Evolutionary conservation across 164 flowering plant species (phyloP).

Genomic region (Brasenia schreberi): DNA sequence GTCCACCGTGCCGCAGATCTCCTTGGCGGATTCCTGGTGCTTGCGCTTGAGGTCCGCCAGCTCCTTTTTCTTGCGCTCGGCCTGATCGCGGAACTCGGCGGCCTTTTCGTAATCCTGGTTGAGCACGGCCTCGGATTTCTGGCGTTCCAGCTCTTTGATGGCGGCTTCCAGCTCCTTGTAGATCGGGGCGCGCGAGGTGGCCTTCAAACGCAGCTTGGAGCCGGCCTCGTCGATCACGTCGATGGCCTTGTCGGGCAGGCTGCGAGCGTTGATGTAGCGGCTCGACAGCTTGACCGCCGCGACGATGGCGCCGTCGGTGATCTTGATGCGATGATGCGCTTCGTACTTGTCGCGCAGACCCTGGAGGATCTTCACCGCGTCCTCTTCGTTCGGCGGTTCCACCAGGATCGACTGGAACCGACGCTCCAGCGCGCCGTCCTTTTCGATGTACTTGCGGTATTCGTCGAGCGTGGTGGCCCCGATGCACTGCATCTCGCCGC

Average conservation of each 20-base stretch:
- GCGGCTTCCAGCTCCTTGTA: slow-evolving; percentile 34
- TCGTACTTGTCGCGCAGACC: slow-evolving; percentile 71
- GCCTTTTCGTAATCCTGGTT: slow-evolving; percentile 71
- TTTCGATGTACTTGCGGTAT: slow-evolving; percentile 79
- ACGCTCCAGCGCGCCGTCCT: slow-evolving; percentile 82
- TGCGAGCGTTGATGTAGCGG: slow-evolving; percentile 31
- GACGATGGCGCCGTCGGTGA: slow-evolving; percentile 68
- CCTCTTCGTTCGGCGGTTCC: slow-evolving; percentile 67
- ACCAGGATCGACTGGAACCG: slow-evolving; percentile 65
- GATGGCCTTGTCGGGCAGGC: slow-evolving; percentile 85
- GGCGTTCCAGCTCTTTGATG: slow-evolving; percentile 65
- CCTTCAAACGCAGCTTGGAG: slow-evolving; percentile 64
- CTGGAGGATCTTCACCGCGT: slow-evolving; percentile 61
- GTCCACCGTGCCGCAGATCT: slow-evolving; percentile 22
- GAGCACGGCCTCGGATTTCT: slow-evolving; percentile 70
- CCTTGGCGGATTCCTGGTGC: slow-evolving; percentile 72
- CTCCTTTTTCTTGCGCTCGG: no score
- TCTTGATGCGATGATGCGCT: slow-evolving; percentile 76
- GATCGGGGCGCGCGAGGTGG: no score
- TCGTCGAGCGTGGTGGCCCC: slow-evolving; percentile 84
- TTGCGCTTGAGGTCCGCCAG: slow-evolving; percentile 75
- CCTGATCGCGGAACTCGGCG: slow-evolving; percentile 83
- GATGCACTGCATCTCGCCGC: slow-evolving; percentile 71
- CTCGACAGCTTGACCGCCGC: not conserved
- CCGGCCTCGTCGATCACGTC: slow-evolving; percentile 91